Conservation (phyloP, 441 rosid genomes). For the Syzygium syzygioides region DNA sequence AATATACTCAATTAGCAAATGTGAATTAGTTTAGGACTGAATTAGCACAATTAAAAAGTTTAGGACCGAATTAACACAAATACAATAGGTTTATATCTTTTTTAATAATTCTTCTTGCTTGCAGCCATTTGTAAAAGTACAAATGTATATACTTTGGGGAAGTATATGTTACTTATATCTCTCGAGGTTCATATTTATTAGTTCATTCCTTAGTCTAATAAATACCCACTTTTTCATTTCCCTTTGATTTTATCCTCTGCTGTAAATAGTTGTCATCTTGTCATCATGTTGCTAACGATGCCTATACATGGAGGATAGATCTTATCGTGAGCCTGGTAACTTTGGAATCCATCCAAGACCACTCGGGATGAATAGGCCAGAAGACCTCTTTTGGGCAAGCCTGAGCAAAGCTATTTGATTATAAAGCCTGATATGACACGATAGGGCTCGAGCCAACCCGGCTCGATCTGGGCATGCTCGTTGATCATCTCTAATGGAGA, state of each 20-base stretch:
- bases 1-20: too few relatives aligned
- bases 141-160: not conserved
- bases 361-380: rapidly evolving
- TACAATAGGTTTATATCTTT: too few relatives aligned
- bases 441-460: not conserved
- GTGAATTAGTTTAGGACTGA: too few relatives aligned
- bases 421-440: not conserved
- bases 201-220: too few relatives aligned
- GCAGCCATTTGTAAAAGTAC: not conserved
- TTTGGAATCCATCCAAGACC: not conserved
- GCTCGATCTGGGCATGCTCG: not conserved
- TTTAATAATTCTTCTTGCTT: too few relatives aligned
- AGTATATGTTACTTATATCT: not conserved
- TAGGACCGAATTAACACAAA: too few relatives aligned
- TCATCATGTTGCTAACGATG: not conserved
- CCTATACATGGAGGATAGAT: not conserved
- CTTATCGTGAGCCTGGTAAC: not conserved
- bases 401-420: not conserved
- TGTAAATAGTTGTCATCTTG: not conserved
- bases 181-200: not conserved
- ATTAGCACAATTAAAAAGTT: too few relatives aligned
- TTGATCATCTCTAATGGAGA: not conserved
- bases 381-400: not conserved
- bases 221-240: not conserved
- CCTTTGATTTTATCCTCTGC: not conserved